Evolutionary conservation across 192 early-diverging fungal species (phyloP), one percentile per base, ranked within the genome.

Genomic region (Podila verticillata): DNA sequence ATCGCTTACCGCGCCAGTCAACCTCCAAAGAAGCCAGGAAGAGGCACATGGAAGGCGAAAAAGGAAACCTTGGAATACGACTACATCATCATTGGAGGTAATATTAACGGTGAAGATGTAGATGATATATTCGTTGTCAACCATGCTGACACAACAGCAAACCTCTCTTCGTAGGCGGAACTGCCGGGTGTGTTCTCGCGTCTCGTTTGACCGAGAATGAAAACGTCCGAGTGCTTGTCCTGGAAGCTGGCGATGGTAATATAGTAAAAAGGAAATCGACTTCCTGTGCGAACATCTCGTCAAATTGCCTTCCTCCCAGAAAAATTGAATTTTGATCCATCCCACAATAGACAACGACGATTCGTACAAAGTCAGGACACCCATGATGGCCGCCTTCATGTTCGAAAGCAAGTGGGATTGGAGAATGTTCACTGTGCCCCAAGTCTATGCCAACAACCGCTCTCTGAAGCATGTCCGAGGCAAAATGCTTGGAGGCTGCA

Each of bases 11-110:
- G 32, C 3, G 30, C 20, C 34, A 49, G 26, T 3, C 28, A 30
- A 3, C 24, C 13, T 6, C 39, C 69, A 35, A 49, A 62, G 26
- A 22, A 36, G 24, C 57, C 61, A 26, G 69, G 69, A 24, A 61
- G 61, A 32, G 69, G 29, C 29, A 19, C 69, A 3, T 71, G 69
- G 69, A 51, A 71, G 30, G 47, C 47, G 1, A 32, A 62, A 34
- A 62, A 61, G 44, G 69, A 71, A 20, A 32, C 20, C 5, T 26
- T 19, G 35, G 59, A 71, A 4, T 71, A 57, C 35, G 69, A 71
- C 49, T 71, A 71, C 54, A 35, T 71, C 34, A 32, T 71, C n/a
- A n/a, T 71, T 7, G 69, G 69, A 35, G 69, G 69, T 71, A 63
- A 3, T 15, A 15, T 44, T 44, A 8, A 5, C 6, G 0, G 39